These are phyloP conservation scores for Cutaneotrichosporon sp. DNA, from an alignment of 1,284 basidiomycete species.

Conservation along the genomic window DNA sequence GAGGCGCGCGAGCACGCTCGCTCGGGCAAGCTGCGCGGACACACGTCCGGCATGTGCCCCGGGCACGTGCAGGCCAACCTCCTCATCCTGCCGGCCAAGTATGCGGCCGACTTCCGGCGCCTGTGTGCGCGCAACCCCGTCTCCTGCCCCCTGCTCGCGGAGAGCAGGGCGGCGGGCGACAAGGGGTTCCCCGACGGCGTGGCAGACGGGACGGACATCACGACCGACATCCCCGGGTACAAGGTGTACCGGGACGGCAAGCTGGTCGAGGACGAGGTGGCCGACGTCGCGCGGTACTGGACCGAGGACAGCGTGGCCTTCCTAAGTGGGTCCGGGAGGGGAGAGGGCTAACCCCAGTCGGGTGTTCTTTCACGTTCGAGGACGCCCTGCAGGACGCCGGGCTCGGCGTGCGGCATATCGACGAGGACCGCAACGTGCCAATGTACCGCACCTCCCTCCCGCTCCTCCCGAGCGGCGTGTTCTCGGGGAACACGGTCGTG, in stretches of 20 bases:
- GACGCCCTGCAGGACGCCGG: slow-evolving; percentile 30
- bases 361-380: slow-evolving; percentile 46
- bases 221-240: slow-evolving; percentile 39
- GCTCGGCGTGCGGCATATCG: slow-evolving; percentile 32
- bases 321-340: slow-evolving; percentile 37
- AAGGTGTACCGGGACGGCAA: slow-evolving; percentile 32
- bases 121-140: slow-evolving; percentile 45
- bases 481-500: slow-evolving; percentile 41
- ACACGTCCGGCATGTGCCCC: slow-evolving; percentile 27
- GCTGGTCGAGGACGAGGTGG: slow-evolving; percentile 25
- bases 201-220: slow-evolving; percentile 38
- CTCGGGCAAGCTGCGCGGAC: slow-evolving; percentile 3
- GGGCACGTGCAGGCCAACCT: slow-evolving; percentile 46
- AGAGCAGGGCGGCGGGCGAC: slow-evolving; percentile 31
- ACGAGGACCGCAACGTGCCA: slow-evolving; percentile 31
- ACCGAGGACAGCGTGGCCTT: slow-evolving; percentile 39
- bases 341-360: slow-evolving; percentile 27
- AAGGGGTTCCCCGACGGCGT: slow-evolving; percentile 23
- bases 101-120: slow-evolving; percentile 41
- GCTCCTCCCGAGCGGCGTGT: slow-evolving; percentile 32
- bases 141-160: slow-evolving; percentile 42
- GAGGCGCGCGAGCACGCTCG: slow-evolving; percentile 13
- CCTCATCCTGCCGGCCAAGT: slow-evolving; percentile 34
- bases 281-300: slow-evolving; percentile 30
- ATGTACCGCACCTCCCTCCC: slow-evolving; percentile 37